Evolutionary conservation across 1,139 yeast genomes (phyloP), one percentile per base, ranked within the genome.

Genomic region (Nakaseomyces uthaithaninus): DNA sequence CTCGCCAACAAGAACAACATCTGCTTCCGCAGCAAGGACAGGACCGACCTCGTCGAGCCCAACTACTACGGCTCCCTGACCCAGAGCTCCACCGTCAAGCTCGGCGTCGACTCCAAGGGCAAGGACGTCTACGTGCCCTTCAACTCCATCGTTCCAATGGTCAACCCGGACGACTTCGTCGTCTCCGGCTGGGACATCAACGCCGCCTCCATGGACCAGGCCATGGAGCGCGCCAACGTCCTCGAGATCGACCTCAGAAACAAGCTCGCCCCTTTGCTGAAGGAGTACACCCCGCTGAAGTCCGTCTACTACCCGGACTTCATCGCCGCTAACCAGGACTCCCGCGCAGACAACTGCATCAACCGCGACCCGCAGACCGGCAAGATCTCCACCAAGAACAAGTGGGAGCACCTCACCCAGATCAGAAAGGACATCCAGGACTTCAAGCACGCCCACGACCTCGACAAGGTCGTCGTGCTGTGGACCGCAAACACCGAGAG

Each of bases 401-500:
- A 89, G 68, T 87, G 96, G 95, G 75, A 69, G 18, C 96, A 89
- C 60, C 94, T 89, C 48, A 91, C 84, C 70, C 77, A 70, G 54
- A 78, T 89, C 63, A 83, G 95, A 67, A 68, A 72, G 48, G 95
- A 89, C 63, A 87, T 89, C 57, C 71, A 74, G 52, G 78, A 78
- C 45, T 89, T 89, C 72, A 89, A 87, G 68, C 63, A 64, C 40
- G 67, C 71, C 50, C 84, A 89, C 60, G 65, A 67, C 34, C 77
- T 89, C 55, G 96, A 89, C 64, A 82, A 80, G 63, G 94, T 89
- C 45, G 77, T 89, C 60, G 85, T 89, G 40, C 72, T 89, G 60
- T 89, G 97, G 97, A 86, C 95, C 42, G 97, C 97, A 47, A 89
- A 89, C 68, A 89, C 97, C 46, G 97, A 89, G 69, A 80, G 96